Conservation (phyloP, 805 yeast genomes). For the Monosporozyma siamensis region DNA sequence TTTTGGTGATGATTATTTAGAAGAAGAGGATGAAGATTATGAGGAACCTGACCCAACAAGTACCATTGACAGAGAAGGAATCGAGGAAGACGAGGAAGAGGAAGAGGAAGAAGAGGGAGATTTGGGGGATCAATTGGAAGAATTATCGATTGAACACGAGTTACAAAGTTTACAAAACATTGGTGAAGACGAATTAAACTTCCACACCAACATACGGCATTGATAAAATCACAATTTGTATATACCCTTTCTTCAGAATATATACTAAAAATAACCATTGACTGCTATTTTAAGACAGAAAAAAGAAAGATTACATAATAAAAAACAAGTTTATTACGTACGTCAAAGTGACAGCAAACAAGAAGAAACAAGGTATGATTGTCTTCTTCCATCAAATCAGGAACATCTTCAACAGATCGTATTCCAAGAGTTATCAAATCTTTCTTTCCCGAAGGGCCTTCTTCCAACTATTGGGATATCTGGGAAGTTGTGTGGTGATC, state of each 20-base stretch:
- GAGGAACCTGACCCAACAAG: conserved; percentile 6
- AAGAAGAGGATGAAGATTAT: conserved; percentile 11
- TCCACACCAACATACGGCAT: background rate
- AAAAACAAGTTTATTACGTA: too few species aligned
- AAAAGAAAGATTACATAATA: too few species aligned
- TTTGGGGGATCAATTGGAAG: conserved; percentile 2
- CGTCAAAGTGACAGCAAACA: too few species aligned
- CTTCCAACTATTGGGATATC: conserved; percentile 28
- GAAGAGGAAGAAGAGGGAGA: background rate
- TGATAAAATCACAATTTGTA: background rate
- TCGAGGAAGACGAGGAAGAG: conserved; percentile 3
- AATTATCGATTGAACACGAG: background rate
- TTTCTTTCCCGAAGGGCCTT: conserved; percentile 28
- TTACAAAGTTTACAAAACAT: conserved; percentile 4
- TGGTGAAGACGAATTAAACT: background rate
- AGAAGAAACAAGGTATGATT: conserved; percentile 9
- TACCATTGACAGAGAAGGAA: conserved; percentile 3
- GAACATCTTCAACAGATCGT: conserved; percentile 27
- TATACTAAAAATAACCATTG: background rate
- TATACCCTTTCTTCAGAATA: background rate
- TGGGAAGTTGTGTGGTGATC: conserved; percentile 28
- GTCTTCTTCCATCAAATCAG: conserved; percentile 27
- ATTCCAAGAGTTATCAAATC: conserved; percentile 24
- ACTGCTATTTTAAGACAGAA: too few species aligned
- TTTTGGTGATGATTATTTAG: conserved; percentile 10